Percentiles rank a stretch among this genome's conserved stretches.
These are phyloP conservation scores for Torulaspora gathmanii DNA, from an alignment of 805 yeast genomes.

Conservation along the genomic window DNA sequence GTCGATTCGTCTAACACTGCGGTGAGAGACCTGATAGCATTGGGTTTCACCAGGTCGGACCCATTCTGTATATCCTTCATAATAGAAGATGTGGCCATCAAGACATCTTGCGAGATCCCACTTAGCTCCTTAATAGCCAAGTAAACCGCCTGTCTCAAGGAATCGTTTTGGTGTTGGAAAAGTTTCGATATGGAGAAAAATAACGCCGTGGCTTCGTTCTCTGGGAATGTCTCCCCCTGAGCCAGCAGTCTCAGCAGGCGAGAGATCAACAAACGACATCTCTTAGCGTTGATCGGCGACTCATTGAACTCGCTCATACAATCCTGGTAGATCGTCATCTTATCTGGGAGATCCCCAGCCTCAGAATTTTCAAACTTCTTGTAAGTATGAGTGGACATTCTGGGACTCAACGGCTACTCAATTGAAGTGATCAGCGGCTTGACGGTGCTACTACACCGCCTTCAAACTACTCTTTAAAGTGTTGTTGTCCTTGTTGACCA, in stretches of 20 bases:
- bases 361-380: slow-evolving; percentile 78
- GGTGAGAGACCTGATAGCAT: slow-evolving; percentile 88
- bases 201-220: slow-evolving; percentile 83
- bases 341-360: slow-evolving; percentile 71
- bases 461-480: not conserved
- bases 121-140: slow-evolving; percentile 90
- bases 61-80: slow-evolving; percentile 97
- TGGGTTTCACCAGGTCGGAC: slow-evolving; percentile 80
- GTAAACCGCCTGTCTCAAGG: slow-evolving; percentile 89
- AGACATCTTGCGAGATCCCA: slow-evolving; percentile 77
- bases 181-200: slow-evolving; percentile 92
- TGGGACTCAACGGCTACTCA: slow-evolving; percentile 3
- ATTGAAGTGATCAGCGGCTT: slow-evolving; percentile 5
- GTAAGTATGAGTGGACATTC: slow-evolving; percentile 78
- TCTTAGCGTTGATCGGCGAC: slow-evolving; percentile 80
- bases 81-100: slow-evolving; percentile 96
- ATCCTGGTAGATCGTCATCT: slow-evolving; percentile 96
- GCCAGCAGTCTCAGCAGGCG: slow-evolving; percentile 77
- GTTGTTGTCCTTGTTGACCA: not conserved
- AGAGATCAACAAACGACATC: slow-evolving; percentile 78
- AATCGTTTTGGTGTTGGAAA: slow-evolving; percentile 80
- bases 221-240: slow-evolving; percentile 82
- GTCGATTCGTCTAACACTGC: slow-evolving; percentile 87
- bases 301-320: slow-evolving; percentile 90
- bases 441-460: not conserved